phyloP scores from a whole-genome alignment of 805 yeast species.

The Candida berthetii region DNA sequence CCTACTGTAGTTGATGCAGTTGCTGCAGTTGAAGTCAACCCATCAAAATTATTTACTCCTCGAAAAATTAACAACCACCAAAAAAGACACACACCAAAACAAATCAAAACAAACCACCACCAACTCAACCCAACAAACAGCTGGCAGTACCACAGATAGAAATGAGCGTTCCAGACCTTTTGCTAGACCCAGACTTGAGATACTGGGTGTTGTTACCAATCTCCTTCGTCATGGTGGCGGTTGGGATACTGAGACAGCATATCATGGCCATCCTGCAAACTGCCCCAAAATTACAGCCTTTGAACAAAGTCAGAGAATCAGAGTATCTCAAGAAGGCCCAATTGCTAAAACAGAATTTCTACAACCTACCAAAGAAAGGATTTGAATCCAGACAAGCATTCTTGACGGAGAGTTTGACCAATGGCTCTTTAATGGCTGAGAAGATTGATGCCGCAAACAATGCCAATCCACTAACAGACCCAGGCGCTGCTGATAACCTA shows the following conservation, averaged over 20 bases:
- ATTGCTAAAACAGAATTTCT: conserved; percentile 48
- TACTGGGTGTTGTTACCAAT: conserved; percentile 92
- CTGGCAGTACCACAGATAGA: no score
- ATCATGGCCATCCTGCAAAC: conserved; percentile 54
- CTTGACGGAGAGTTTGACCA: conserved; percentile 39
- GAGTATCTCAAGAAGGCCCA: conserved; percentile 57
- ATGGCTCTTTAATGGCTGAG: conserved; percentile 24
- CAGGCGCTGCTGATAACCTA: conserved; percentile 65
- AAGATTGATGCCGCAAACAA: conserved; percentile 27
- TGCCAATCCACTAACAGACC: conserved; percentile 64
- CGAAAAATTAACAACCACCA: neutral
- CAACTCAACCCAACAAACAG: no score
- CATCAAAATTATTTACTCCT: no score
- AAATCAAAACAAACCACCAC: no score
- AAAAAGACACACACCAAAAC: neutral
- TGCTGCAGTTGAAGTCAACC: no score
- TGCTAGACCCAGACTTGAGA: conserved; percentile 76
- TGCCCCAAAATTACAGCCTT: conserved; percentile 45
- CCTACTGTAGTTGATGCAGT: no score
- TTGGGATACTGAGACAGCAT: conserved; percentile 72
- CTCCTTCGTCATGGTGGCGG: conserved; percentile 81
- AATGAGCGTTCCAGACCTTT: conserved; percentile 39
- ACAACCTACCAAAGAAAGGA: conserved; percentile 44
- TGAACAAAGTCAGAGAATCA: conserved; percentile 49
- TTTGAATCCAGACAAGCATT: conserved; percentile 52